These are phyloP conservation scores for Panellus pusillus DNA, from an alignment of 768 basidiomycete genomes.

Conservation along the genomic window DNA sequence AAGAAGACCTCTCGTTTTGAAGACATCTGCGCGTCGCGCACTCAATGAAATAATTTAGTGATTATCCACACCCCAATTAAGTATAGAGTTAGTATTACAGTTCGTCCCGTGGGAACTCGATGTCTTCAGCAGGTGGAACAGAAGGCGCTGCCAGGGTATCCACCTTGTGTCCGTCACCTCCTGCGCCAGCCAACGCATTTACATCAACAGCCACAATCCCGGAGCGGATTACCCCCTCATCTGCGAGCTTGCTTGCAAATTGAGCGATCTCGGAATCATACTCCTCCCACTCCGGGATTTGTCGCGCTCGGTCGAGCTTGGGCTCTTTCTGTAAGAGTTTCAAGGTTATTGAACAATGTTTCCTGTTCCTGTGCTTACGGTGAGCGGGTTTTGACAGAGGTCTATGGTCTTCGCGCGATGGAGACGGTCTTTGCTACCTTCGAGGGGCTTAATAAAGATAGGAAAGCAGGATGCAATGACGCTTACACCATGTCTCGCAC, in stretches of 20 bases:
- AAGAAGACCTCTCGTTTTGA: no score
- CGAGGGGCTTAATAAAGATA: constrained; percentile 1
- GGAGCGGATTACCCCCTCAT: constrained; percentile 68
- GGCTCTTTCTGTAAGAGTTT: constrained; percentile 80
- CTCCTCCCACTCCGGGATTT: constrained; percentile 97
- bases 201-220: constrained; percentile 67
- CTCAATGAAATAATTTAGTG: background rate
- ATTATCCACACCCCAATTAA: background rate
- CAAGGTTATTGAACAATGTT: constrained; percentile 2
- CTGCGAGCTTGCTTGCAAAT: constrained; percentile 72
- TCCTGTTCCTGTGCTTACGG: constrained; percentile 50
- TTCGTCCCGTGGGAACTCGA: constrained; percentile 18
- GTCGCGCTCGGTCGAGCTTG: constrained; percentile 87
- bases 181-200: constrained; percentile 57
- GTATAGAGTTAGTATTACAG: constrained; percentile 10
- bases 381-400: constrained; percentile 94
- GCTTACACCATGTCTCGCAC: constrained; percentile 99
- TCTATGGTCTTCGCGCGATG: constrained; percentile 89
- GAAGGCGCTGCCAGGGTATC: background rate
- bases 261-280: constrained; percentile 90
- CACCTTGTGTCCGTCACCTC: constrained; percentile 1
- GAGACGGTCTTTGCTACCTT: constrained; percentile 81
- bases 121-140: background rate
- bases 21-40: background rate
- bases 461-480: background rate